Base-by-base conservation (phyloP, 148 eudicot species). In the Spergularia bocconei region DNA sequence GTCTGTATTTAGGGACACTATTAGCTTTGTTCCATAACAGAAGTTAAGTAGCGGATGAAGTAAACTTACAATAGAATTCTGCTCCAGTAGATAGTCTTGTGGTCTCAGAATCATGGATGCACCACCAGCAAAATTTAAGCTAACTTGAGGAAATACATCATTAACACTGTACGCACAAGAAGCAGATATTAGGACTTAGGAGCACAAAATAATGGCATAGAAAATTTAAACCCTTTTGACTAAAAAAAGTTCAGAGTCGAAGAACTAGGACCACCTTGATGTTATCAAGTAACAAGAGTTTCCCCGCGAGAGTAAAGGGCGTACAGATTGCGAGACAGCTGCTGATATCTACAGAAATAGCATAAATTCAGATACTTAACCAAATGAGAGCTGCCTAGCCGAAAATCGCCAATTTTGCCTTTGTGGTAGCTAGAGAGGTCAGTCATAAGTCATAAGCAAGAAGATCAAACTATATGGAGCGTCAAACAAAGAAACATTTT, bases 81-180 rank as follows among this genome's bases (percentile, higher is more conserved):
- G 95, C 86, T 90, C 90, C 75, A 92, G 72, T 67, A 92, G 82
- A 81, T 92, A 90, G 78, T 90, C 96, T 74, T 89, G 84, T 23
- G 98, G 98, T 79, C 72, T 87, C 38, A 92, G 83, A 76, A 86
- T 73, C 98, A 92, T 87, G 63, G 90, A 81, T 21, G 93, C 93
- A 50, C 93, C 90, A 60, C 91, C 90, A 63, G 87, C 91, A 74
- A 92, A 92, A 79, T 90, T 90, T 63, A 92, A 82, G 80, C 85
- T 87, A 41, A 88, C 93, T 72, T 81, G 69, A 4, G 98, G 98
- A 75, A 92, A 92, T 68, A 89, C 73, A 20, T 86, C 84, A 23
- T 87, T 84, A 56, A 89, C 83, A 78, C 98, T 92, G 87, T 3
- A 77, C 29, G 80, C 23, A 53, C 63, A 60, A 57, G 13, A 80